phyloP scores from a whole-genome alignment of 2,329 filamentous ascomycete genomes.

The Tolypocladium pustulatum region DNA sequence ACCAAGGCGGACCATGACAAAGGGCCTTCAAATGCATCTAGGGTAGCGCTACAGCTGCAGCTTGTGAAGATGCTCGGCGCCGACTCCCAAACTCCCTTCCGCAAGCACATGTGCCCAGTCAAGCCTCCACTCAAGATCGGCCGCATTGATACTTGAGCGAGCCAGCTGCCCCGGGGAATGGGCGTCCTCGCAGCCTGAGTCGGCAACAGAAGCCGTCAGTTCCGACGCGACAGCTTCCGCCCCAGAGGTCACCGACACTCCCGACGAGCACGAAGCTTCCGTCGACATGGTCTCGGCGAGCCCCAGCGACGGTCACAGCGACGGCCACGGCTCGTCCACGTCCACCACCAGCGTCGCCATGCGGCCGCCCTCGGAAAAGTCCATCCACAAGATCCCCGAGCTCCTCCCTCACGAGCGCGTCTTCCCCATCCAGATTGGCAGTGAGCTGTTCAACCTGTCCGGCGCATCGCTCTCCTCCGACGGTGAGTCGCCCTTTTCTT shows the following conservation, averaged over 20 bases:
- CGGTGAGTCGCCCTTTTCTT: slow-evolving; percentile 34
- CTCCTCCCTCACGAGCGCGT: slow-evolving; percentile 61
- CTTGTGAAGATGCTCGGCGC: neutral
- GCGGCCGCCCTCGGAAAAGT: slow-evolving; percentile 16
- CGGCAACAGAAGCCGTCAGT: too few relatives aligned
- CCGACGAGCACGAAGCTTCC: neutral
- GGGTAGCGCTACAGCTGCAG: neutral
- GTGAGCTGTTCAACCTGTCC: slow-evolving; percentile 61
- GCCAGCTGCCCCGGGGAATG: neutral
- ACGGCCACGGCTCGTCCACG: slow-evolving; percentile 12
- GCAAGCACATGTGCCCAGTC: neutral
- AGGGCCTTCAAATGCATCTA: neutral
- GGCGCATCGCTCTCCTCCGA: slow-evolving; percentile 65
- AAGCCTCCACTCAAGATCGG: neutral
- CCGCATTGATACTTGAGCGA: neutral
- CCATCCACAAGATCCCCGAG: slow-evolving; percentile 37
- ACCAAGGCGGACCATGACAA: neutral
- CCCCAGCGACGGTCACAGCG: slow-evolving; percentile 15
- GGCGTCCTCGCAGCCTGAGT: neutral
- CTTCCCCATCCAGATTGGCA: slow-evolving; percentile 65
- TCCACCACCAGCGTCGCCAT: slow-evolving; percentile 5
- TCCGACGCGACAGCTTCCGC: neutral
- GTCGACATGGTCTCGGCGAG: slow-evolving; percentile 15
- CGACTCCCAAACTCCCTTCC: neutral
- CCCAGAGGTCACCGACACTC: neutral